Base-by-base conservation (phyloP, 1,139 yeast genomes). In the Debaryomycetaceae sp. region DNA sequence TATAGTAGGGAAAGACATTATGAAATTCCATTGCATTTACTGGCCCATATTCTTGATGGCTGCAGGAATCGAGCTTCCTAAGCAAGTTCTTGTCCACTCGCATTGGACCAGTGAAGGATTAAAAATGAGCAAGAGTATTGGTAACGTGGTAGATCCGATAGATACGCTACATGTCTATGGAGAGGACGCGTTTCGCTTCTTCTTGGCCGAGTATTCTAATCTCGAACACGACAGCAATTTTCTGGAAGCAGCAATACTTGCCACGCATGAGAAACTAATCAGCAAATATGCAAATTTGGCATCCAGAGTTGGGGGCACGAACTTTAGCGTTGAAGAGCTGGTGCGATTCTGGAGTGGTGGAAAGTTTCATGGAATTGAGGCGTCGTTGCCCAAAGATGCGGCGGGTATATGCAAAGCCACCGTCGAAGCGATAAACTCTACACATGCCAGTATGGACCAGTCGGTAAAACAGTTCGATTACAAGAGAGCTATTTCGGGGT, bases 41-140 rank as follows among this genome's bases (percentile, higher is more conserved):
- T 90, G 98, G 98, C 98, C 98, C 0, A 78, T 87, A 1, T 79
- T 90, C 37, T 58, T 90, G 32, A 58, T 87, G 65, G 97, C 96
- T 0, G 92, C 93, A 0, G 77, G 67, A 0, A 47, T 82, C 1
- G 71, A 71, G 3, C 47, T 78, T 7, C 97, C 97, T 0, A 55
- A 64, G 25, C 79, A 77, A 37, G 71, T 90, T 4, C 67, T 86
- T 10, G 95, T 90, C 2, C 99, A 90, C 54, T 78, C 94, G 3
- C 98, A 90, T 51, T 90, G 98, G 98, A 62, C 87, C 13, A 70
- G 82, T 53, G 80, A 77, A 26, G 97, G 97, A 0, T 61, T 74
- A 30, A 90, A 90, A 48, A 90, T 90, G 98, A 81, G 95, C 34
- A 90, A 90, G 45, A 79, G 94, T 33, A 55, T 78, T 33, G 96